Conservation (phyloP, 495 filamentous ascomycete species). For the Paragyromitra xinjiangensis region DNA sequence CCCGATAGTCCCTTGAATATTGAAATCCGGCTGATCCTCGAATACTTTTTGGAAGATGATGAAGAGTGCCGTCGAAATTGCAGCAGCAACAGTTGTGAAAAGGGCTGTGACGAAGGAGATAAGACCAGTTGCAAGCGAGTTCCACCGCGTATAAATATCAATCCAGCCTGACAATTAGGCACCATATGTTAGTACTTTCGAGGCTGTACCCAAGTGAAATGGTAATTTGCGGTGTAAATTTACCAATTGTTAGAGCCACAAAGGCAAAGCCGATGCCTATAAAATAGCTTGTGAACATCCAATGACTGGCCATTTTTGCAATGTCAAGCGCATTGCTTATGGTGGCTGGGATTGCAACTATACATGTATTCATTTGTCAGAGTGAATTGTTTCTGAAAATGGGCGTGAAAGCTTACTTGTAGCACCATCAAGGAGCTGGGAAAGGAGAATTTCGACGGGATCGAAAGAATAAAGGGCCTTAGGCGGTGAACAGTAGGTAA, state of each 20-base stretch:
- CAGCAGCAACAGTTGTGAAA: conserved; percentile 72
- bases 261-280: conserved; percentile 72
- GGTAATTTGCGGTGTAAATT: neutral
- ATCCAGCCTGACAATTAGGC: conserved; percentile 54
- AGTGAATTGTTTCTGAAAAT: neutral
- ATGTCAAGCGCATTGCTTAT: conserved; percentile 76
- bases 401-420: conserved; percentile 65
- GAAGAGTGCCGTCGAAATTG: conserved; percentile 83
- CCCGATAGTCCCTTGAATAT: conserved; percentile 77
- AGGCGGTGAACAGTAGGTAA: conserved; percentile 79
- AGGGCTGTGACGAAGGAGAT: conserved; percentile 71
- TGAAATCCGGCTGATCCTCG: conserved; percentile 69
- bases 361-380: neutral
- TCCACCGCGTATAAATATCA: conserved; percentile 62
- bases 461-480: conserved; percentile 85
- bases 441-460: conserved; percentile 78
- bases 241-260: conserved; percentile 63
- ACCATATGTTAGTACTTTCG: neutral
- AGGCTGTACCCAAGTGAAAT: neutral
- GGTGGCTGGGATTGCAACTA: conserved; percentile 79
- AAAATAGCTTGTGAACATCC: conserved; percentile 91
- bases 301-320: conserved; percentile 75
- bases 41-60: conserved; percentile 78
- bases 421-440: conserved; percentile 80
- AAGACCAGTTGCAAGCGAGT: conserved; percentile 61